Evolutionary conservation across 139 green algal genomes (phyloP), one percentile per base, ranked within the genome.

Genomic region (Dunaliella sp.): DNA sequence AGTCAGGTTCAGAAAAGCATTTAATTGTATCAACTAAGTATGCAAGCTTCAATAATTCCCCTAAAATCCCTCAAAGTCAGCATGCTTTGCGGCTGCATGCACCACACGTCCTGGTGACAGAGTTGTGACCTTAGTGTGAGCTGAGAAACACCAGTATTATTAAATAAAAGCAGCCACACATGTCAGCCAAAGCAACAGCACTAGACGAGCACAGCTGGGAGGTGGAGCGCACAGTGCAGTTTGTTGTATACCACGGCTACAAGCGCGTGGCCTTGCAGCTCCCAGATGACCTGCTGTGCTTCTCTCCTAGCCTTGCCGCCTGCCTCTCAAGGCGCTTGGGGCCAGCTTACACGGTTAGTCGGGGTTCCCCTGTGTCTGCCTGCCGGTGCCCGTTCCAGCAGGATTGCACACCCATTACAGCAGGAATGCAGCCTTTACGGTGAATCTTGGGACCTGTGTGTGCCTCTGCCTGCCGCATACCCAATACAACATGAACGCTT

Each of bases 261-360:
- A 83, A 28, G 3, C 48, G 72, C 2, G 90, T 96, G 0, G 90
- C 94, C 0, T 85, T 96, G 76, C 95, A 97, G 85, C 95, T 97
- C 34, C 93, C 94, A 30, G 94, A 97, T 59, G 89, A 94, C 2
- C 76, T 91, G 30, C 87, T 97, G 57, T 0, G 79, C 0, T 82
- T 94, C 31, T 91, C 91, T 16, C 80, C 88, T 0, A 1, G 58
- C 0, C 85, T 97, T 12, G 88, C 88, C 0, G 76, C 24, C 0
- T 36, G 73, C 1, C 31, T 95, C 30, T 86, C 93, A 77, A 26
- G 38, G 1, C 32, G 72, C 12, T 84, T 85, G 1, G 74, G 73
- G 2, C 65, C 82, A 30, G 3, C 0, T 86, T 87, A 75, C 3
- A n/a, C 34, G 65, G 88, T 90, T 30, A 25, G 80, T n/a, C n/a